phyloP scores from a whole-genome alignment of 257 asterid genomes.

The Primulina tabacum region DNA sequence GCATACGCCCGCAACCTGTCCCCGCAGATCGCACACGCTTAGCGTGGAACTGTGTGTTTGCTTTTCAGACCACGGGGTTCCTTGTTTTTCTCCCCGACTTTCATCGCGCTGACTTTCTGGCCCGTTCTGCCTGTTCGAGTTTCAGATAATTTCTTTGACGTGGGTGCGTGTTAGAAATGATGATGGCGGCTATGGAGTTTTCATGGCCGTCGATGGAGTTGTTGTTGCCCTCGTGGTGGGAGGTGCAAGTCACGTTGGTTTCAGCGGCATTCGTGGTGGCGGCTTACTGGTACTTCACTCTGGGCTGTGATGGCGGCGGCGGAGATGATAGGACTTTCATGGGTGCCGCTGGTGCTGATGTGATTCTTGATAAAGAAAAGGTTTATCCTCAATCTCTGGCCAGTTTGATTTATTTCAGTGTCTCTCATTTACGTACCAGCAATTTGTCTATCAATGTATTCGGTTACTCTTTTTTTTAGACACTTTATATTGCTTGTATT shows the following conservation, averaged over 20 bases:
- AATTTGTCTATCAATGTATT: constrained; percentile 25
- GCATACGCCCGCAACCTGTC: neutral
- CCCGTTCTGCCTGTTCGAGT: neutral
- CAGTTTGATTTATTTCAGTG: neutral
- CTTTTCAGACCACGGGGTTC: neutral
- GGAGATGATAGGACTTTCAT: constrained; percentile 36
- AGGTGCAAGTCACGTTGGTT: constrained; percentile 67
- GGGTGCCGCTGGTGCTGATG: constrained; percentile 30
- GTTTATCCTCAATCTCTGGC: constrained; percentile 26
- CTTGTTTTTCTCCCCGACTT: neutral
- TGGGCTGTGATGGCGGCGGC: constrained; percentile 36
- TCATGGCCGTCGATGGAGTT: constrained; percentile 33
- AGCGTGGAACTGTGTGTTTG: too few species aligned
- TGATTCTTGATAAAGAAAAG: constrained; percentile 40
- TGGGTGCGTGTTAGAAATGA: constrained; percentile 9
- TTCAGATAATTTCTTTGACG: neutral
- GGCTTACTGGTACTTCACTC: constrained; percentile 54
- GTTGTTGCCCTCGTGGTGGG: constrained; percentile 85
- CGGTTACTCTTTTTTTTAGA: neutral
- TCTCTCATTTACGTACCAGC: constrained; percentile 9
- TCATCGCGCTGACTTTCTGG: neutral
- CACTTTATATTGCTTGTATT: neutral
- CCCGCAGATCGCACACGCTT: neutral
- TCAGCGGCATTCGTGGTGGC: constrained; percentile 61
- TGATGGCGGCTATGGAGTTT: constrained; percentile 27